These are phyloP conservation scores for Leishmania braziliensis DNA, from an alignment of 208 protist genomes.

Conservation along the genomic window DNA sequence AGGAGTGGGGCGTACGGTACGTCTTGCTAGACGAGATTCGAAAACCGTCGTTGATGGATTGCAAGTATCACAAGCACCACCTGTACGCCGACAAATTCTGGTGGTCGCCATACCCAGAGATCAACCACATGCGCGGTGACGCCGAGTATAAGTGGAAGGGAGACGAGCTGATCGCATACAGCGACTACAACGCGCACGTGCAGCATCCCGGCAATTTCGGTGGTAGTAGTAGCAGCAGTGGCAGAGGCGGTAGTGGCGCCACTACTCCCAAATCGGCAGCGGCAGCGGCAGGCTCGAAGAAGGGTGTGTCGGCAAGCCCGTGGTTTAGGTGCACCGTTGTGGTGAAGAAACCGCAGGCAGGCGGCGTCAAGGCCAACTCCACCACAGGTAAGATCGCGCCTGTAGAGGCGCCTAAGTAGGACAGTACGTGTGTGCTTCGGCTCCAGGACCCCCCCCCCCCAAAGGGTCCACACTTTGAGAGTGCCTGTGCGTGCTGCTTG, in stretches of 20 bases:
- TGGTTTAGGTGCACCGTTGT: constrained; percentile 17
- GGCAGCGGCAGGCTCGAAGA: not conserved
- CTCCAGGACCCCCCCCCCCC: not conserved
- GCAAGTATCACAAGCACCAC: constrained; percentile 73
- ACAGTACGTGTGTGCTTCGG: not conserved
- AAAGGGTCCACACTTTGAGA: not conserved
- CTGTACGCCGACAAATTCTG: constrained; percentile 87
- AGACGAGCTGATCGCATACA: constrained; percentile 77
- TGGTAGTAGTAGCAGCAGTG: not conserved
- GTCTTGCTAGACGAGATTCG: constrained; percentile 81
- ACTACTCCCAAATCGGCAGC: not conserved
- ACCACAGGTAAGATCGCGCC: no score
- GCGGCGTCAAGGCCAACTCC: not conserved
- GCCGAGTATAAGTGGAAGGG: constrained; percentile 87
- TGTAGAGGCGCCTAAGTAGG: not conserved
- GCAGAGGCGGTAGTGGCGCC: not conserved
- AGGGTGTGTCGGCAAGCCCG: constrained; percentile 4
- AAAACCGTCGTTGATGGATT: constrained; percentile 72
- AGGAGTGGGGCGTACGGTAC: constrained; percentile 87
- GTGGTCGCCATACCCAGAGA: constrained; percentile 73
- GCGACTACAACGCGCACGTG: constrained; percentile 60
- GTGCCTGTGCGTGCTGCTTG: not conserved
- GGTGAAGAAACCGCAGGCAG: not conserved
- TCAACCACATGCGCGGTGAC: constrained; percentile 73
- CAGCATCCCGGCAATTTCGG: constrained; percentile 39